Base-by-base conservation (phyloP, 2,329 filamentous ascomycete species). In the Apiospora aurea region DNA sequence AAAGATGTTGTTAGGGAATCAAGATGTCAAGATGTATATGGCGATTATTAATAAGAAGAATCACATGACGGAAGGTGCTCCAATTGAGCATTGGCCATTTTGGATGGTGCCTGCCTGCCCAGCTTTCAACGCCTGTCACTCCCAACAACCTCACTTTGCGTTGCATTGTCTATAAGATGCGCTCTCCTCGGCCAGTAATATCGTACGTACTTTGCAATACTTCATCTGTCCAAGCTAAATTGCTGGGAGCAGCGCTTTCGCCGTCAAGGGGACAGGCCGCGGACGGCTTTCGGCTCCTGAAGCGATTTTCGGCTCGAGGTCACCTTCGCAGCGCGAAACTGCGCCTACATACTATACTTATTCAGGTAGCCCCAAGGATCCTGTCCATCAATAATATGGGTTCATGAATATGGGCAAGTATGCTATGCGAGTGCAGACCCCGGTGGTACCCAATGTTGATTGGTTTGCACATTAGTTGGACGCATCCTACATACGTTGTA, bases 1-100 rank as follows among this genome's bases (percentile, higher is more conserved):
- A 16, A 51, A 38, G 71, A 38, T 41, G 41, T 21, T 24, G 41
- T 24, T 18, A n/a, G 10, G 18, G 10, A n/a, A 41, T n/a, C 57
- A 64, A 64, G 57, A 41, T 41, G 57, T 29, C 26, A 29, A 29
- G 26, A 29, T 29, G 26, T 14, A 41, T 3, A 64, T n/a, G 34
- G 4, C n/a, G 53, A 14, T 18, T 61, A 18, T 34, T 41, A n/a
- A 64, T 41, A 64, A 38, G 34, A 64, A 38, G 34, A 41, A 64
- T 64, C 57, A 64, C 57, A 64, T 64, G 57, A 64, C 68, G 46
- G 68, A 47, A 69, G 46, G 46, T 41, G 43, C 41, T 18, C 18
- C 21, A 49, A 43, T 69, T 43, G 34, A 68, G 44, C 47, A 57
- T 64, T 64, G 57, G 57, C 57, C 57, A 64, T 21, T 64, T 64